Base-by-base conservation (phyloP, 2,329 filamentous ascomycete genomes). In the Pyrenophora graminea region DNA sequence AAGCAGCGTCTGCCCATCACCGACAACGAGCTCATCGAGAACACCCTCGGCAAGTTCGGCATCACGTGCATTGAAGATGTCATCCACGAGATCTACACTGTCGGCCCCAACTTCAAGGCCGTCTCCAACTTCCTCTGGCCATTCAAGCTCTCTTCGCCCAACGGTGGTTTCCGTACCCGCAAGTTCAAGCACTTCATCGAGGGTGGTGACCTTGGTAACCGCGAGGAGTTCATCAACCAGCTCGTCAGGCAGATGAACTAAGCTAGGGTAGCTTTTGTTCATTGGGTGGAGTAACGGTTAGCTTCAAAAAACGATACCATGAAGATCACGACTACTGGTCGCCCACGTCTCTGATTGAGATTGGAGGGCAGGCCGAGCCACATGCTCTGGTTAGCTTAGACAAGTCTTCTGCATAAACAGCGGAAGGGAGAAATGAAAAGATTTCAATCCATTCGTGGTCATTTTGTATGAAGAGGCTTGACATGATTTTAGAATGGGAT, bases 151-250 rank as follows among this genome's bases (percentile, higher is more conserved):
- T 91, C 86, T 85, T 97, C 96, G 85, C 94, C 94, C 76, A 97
- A 82, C 71, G 94, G 94, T 79, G 94, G 94, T 66, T 99, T 97
- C 91, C 88, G 89, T 70, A 79, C 89, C 71, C 85, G 94, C 81
- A 99, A 97, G 85, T 97, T 97, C 89, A 94, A 91, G 85, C 92
- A 97, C 85, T 97, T 90, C 85, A 91, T 97, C 66, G 90, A 97
- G 86, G 94, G 93, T 81, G 94, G 94, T 88, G 94, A 99, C 80
- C 84, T 95, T 70, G 94, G 94, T 78, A 97, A 99, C 88, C 90
- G 94, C 68, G 94, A 99, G 86, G 90, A 97, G 74, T 88, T 93
- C 83, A 97, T 99, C 87, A 97, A 97, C 82, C 83, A 79, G 73
- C 87, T 97, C 74, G 88, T 99, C 83, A 87, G 90, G 80, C 91